A percentile compares a stretch with the other conserved stretches of the same genome.
These are phyloP conservation scores for Fusarium sp. DNA, from an alignment of 2,329 filamentous ascomycete species.

Conservation along the genomic window DNA sequence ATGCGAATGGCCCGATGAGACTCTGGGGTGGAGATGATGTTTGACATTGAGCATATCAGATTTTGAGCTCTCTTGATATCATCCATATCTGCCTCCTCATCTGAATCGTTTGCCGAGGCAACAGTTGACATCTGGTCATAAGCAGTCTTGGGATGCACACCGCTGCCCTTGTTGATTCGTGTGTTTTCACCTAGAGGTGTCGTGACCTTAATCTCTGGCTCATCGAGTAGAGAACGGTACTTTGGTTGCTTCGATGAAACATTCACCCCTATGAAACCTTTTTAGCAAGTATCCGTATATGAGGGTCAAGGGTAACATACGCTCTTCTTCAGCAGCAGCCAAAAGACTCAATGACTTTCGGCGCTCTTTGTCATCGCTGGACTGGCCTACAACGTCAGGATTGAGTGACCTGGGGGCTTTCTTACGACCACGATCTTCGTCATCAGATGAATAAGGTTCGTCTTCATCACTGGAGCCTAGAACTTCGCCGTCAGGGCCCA, in stretches of 20 bases:
- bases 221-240: conserved; percentile 72
- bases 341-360: conserved; percentile 70
- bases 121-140: conserved; percentile 76
- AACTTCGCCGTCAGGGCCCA: conserved; percentile 74
- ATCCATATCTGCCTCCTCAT: conserved; percentile 84
- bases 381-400: conserved; percentile 53
- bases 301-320: conserved; percentile 62
- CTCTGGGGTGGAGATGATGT: conserved; percentile 79
- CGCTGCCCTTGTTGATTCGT: conserved; percentile 62
- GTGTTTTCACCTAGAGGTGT: conserved; percentile 71
- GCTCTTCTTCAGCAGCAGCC: conserved; percentile 81
- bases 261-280: conserved; percentile 58
- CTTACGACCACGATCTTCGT: conserved; percentile 74
- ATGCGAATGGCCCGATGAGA: conserved; percentile 87
- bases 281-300: conserved; percentile 4
- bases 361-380: conserved; percentile 54
- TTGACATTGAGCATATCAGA: conserved; percentile 82
- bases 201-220: conserved; percentile 75
- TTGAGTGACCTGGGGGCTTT: conserved; percentile 62
- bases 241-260: conserved; percentile 62
- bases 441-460: conserved; percentile 71
- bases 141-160: conserved; percentile 84
- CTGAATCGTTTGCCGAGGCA: conserved; percentile 77
- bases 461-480: conserved; percentile 79
- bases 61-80: conserved; percentile 92